phyloP scores from a whole-genome alignment of 176 grass and related monocot species.

The Triticum dicoccoides region DNA sequence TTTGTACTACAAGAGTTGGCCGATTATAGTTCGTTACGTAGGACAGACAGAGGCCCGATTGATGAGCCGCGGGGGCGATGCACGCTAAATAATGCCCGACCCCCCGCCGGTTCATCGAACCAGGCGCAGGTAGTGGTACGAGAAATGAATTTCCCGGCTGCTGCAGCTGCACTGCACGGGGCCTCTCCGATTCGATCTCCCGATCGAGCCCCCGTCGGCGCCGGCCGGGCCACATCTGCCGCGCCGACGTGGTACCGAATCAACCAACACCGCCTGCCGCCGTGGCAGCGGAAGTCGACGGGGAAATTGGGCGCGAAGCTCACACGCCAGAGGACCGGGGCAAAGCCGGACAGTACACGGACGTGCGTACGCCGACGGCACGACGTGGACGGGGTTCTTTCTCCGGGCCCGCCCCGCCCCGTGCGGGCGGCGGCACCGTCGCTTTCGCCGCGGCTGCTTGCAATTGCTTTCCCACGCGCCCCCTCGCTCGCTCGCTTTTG shows the following conservation, averaged over 20 bases:
- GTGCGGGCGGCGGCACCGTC: background rate
- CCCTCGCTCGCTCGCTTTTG: conserved; percentile 11
- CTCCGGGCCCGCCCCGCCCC: too few relatives aligned
- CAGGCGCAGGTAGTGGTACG: too few relatives aligned
- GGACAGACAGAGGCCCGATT: too few relatives aligned
- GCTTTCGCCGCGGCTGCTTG: conserved; percentile 1
- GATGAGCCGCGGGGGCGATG: too few relatives aligned
- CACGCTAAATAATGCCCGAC: background rate
- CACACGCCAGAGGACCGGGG: background rate
- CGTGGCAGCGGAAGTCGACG: background rate
- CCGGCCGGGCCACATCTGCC: background rate
- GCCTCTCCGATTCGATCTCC: background rate
- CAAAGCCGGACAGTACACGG: background rate
- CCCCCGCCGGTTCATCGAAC: background rate
- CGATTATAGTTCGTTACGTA: too few relatives aligned
- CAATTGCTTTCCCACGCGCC: background rate
- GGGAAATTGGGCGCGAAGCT: conserved; percentile 30
- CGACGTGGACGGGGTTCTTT: background rate
- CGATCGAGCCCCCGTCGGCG: too few relatives aligned
- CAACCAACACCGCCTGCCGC: background rate
- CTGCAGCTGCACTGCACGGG: background rate
- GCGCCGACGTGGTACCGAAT: background rate
- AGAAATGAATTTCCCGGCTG: background rate
- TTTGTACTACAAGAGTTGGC: too few relatives aligned
- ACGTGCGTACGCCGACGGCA: background rate